A percentile compares a stretch with the other conserved stretches of the same genome.
These are phyloP conservation scores for Penicillium griseofulvum DNA, from an alignment of 2,329 filamentous ascomycete genomes.

Conservation along the genomic window DNA sequence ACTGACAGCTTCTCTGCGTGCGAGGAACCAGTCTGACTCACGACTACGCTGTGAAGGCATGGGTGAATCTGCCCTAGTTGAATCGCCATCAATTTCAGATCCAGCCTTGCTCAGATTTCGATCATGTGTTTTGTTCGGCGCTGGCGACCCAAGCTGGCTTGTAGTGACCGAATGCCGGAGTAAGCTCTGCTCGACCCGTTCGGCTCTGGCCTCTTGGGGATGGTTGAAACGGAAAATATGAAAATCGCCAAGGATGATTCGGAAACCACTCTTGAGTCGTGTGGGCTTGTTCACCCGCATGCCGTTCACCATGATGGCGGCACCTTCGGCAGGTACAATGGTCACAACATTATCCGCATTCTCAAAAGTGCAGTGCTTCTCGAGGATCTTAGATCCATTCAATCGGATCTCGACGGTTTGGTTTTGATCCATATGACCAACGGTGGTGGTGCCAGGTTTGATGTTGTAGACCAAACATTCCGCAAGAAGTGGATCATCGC, in stretches of 20 bases:
- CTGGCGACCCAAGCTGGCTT: slow-evolving; percentile 63
- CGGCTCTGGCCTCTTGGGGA: slow-evolving; percentile 89
- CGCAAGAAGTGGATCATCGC: slow-evolving; percentile 87
- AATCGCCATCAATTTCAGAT: slow-evolving; percentile 71
- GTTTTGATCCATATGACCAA: slow-evolving; percentile 88
- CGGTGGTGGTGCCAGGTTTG: slow-evolving; percentile 89
- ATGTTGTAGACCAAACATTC: slow-evolving; percentile 98
- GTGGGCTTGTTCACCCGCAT: slow-evolving; percentile 82
- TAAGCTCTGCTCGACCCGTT: slow-evolving; percentile 82
- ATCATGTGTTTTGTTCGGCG: slow-evolving; percentile 67
- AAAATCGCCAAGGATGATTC: slow-evolving; percentile 94
- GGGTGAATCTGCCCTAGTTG: slow-evolving; percentile 77
- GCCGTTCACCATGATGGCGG: slow-evolving; percentile 97
- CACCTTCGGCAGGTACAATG: slow-evolving; percentile 82
- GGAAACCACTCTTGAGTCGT: slow-evolving; percentile 84
- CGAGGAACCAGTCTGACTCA: slow-evolving; percentile 93
- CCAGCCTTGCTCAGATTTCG: slow-evolving; percentile 73
- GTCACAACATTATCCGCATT: slow-evolving; percentile 93
- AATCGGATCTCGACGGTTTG: slow-evolving; percentile 83
- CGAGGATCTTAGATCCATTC: slow-evolving; percentile 88
- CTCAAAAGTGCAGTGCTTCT: slow-evolving; percentile 91
- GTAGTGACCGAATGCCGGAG: slow-evolving; percentile 75
- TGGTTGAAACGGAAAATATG: slow-evolving; percentile 99
- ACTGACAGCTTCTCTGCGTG: slow-evolving; percentile 85
- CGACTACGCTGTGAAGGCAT: slow-evolving; percentile 64